Evolutionary conservation across 805 yeast genomes (phyloP).

Genomic region (Cyberlindnera galapagoensis): DNA sequence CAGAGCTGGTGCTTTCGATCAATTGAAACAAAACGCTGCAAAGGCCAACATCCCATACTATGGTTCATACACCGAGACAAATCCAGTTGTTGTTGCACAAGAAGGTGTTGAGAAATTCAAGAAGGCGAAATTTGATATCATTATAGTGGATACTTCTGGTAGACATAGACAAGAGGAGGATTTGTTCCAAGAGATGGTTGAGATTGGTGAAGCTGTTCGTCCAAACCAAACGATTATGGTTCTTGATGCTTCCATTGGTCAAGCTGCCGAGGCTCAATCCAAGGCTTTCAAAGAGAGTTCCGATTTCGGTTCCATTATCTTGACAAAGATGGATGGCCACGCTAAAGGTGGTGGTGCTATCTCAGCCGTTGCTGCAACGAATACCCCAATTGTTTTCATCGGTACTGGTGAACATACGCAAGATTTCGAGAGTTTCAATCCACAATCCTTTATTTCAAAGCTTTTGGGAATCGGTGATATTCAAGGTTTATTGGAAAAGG

Average conservation of each 20-base stretch:
- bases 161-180: slow-evolving; percentile 94
- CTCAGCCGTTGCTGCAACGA: slow-evolving; percentile 95
- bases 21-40: slow-evolving; percentile 93
- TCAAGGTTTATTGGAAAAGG: slow-evolving; percentile 91
- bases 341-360: slow-evolving; percentile 99
- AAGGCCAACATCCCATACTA: slow-evolving; percentile 90
- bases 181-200: slow-evolving; percentile 89
- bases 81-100: slow-evolving; percentile 85
- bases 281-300: slow-evolving; percentile 90
- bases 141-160: slow-evolving; percentile 96
- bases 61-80: slow-evolving; percentile 93
- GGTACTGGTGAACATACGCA: slow-evolving; percentile 98
- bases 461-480: slow-evolving; percentile 93
- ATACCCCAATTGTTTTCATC: slow-evolving; percentile 90
- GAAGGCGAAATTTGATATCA: slow-evolving; percentile 85
- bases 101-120: slow-evolving; percentile 92
- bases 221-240: slow-evolving; percentile 99
- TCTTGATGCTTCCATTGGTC: slow-evolving; percentile 95
- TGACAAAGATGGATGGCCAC: slow-evolving; percentile 97
- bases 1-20: slow-evolving; percentile 99
- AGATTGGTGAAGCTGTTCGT: slow-evolving; percentile 76
- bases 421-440: slow-evolving; percentile 87
- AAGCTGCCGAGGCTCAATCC: slow-evolving; percentile 95
- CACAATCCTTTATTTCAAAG: slow-evolving; percentile 84
- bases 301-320: slow-evolving; percentile 88